These are phyloP conservation scores for Pseudohalonectria lignicola DNA, from an alignment of 2,329 filamentous ascomycete genomes.

Conservation along the genomic window DNA sequence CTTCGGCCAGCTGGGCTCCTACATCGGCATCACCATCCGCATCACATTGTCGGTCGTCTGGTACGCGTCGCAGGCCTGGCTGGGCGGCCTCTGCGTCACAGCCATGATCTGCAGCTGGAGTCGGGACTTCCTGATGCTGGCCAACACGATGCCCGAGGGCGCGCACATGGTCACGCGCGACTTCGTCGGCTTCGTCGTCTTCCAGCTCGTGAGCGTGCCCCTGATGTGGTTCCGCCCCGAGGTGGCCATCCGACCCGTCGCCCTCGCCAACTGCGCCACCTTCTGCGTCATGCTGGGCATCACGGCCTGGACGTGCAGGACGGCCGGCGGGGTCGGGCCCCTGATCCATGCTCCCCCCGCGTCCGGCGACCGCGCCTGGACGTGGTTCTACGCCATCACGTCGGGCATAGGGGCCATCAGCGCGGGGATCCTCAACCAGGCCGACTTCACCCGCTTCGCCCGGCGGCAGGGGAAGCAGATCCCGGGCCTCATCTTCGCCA, in stretches of 20 bases:
- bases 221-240: slow-evolving; percentile 31
- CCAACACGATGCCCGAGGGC: slow-evolving; percentile 12
- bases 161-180: slow-evolving; percentile 13
- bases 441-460: slow-evolving; percentile 31
- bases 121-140: slow-evolving; percentile 13
- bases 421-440: slow-evolving; percentile 31
- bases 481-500: slow-evolving; percentile 24
- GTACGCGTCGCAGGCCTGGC: slow-evolving; percentile 23
- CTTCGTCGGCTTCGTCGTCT: slow-evolving; percentile 18
- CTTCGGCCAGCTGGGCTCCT: slow-evolving; percentile 29
- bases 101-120: slow-evolving; percentile 10
- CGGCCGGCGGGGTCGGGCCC: slow-evolving; percentile 18
- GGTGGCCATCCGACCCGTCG: slow-evolving; percentile 19
- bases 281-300: slow-evolving; percentile 17
- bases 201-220: slow-evolving; percentile 18
- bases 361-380: slow-evolving; percentile 20
- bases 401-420: slow-evolving; percentile 30
- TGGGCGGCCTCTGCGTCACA: slow-evolving; percentile 14
- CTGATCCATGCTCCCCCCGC: slow-evolving; percentile 10
- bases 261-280: slow-evolving; percentile 17
- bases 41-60: slow-evolving; percentile 27
- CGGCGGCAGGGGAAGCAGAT: slow-evolving; percentile 25
- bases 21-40: slow-evolving; percentile 23
- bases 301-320: slow-evolving; percentile 23
- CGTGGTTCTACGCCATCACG: slow-evolving; percentile 24